These are phyloP conservation scores for Erythrobasidium hasegawianum DNA, from an alignment of 1,284 basidiomycete genomes.

Conservation along the genomic window DNA sequence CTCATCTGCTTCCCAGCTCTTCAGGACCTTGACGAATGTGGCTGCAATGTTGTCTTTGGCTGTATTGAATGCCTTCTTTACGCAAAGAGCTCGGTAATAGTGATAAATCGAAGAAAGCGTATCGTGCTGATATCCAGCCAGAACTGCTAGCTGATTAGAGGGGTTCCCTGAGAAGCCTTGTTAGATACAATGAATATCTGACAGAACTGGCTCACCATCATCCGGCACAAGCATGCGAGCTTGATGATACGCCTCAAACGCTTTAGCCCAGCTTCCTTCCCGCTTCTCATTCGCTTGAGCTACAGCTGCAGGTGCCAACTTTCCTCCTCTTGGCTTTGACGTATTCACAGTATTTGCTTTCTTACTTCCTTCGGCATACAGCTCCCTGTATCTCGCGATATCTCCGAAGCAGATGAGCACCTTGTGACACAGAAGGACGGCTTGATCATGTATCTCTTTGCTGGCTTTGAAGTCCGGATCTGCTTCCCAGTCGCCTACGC, in stretches of 20 bases:
- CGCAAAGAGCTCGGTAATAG: slow-evolving; percentile 88
- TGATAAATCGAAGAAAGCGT: slow-evolving; percentile 74
- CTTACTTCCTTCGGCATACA: slow-evolving; percentile 55
- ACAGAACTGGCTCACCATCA: slow-evolving; percentile 49
- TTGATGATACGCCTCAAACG: slow-evolving; percentile 75
- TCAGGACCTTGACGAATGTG: slow-evolving; percentile 62
- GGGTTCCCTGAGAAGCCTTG: slow-evolving; percentile 64
- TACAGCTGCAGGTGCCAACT: slow-evolving; percentile 1
- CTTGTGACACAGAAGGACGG: slow-evolving; percentile 67
- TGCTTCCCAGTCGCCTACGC: slow-evolving; percentile 34
- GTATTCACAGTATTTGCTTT: slow-evolving; percentile 37
- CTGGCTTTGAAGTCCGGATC: slow-evolving; percentile 33
- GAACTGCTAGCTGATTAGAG: slow-evolving; percentile 90
- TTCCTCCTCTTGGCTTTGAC: not conserved
- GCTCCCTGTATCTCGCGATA: slow-evolving; percentile 85
- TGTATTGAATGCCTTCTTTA: slow-evolving; percentile 77
- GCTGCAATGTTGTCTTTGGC: slow-evolving; percentile 78
- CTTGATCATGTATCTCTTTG: slow-evolving; percentile 48
- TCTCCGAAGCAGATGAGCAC: slow-evolving; percentile 88
- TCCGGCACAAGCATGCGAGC: slow-evolving; percentile 75
- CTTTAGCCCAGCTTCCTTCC: slow-evolving; percentile 66
- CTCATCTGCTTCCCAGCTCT: slow-evolving; percentile 26
- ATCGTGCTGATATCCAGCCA: slow-evolving; percentile 78
- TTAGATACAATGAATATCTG: not conserved
- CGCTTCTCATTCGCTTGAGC: slow-evolving; percentile 48